phyloP scores from a whole-genome alignment of 75 land plant genomes.

The Ceratopteris richardii region DNA sequence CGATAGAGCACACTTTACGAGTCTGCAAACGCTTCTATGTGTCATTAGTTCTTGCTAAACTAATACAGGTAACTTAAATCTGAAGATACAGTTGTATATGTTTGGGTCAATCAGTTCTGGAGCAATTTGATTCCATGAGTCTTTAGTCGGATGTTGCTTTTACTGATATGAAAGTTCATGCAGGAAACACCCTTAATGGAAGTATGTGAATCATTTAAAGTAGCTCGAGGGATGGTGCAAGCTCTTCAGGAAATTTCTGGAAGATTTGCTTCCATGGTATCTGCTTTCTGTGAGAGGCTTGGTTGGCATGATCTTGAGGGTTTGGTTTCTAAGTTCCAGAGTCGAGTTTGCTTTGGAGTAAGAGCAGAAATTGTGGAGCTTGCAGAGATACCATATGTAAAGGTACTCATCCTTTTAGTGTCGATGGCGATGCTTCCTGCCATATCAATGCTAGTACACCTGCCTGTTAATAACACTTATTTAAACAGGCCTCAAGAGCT shows the following conservation, averaged over 20 bases:
- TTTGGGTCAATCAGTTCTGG: too few species aligned
- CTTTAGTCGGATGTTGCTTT: too few species aligned
- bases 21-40: slow-evolving; percentile 89
- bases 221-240: slow-evolving; percentile 96
- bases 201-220: slow-evolving; percentile 88
- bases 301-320: slow-evolving; percentile 96
- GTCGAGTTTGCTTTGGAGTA: slow-evolving; percentile 96
- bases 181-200: slow-evolving; percentile 84
- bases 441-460: slow-evolving; percentile 3
- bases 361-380: slow-evolving; percentile 95
- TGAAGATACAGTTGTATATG: too few species aligned
- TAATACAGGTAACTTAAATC: slow-evolving; percentile 87
- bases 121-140: too few species aligned
- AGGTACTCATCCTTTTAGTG: slow-evolving; percentile 30
- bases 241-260: slow-evolving; percentile 96
- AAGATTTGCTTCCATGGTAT: slow-evolving; percentile 93
- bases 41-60: slow-evolving; percentile 75
- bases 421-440: too few species aligned
- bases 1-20: slow-evolving; percentile 57
- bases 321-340: slow-evolving; percentile 90
- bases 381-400: slow-evolving; percentile 86
- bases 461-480: not conserved
- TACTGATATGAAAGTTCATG: too few species aligned
- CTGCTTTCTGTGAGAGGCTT: slow-evolving; percentile 91
- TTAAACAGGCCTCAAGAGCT: slow-evolving; percentile 76